Evolutionary conservation across 2,329 filamentous ascomycete species (phyloP), one percentile per base, ranked within the genome.

Genomic region (Cercospora citrullina): DNA sequence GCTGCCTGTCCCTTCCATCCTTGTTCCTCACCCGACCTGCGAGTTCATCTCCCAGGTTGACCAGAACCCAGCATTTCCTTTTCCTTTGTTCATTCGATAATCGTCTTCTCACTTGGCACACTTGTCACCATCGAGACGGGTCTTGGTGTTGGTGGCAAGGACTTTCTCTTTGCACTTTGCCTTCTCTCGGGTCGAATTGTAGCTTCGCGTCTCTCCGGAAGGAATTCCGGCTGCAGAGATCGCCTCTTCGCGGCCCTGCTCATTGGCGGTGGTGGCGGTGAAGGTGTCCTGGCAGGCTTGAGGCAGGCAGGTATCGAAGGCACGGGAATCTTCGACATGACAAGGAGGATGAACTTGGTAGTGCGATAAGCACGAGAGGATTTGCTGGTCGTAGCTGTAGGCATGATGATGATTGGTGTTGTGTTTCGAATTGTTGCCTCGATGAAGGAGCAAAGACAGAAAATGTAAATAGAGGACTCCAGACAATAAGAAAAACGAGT

Each of bases 331-430:
- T 64, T 36, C 4, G 62, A 64, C 28, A 64, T 39, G 33, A 64
- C 21, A 16, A 64, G 62, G 10, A 64, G 62, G 62, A 58, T 16
- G 36, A 64, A 59, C 58, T 64, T 64, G 5, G 62, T 64, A 14
- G 36, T 30, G 26, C 36, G 31, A 31, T 64, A 64, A 8, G 62
- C 62, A 23, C 62, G 51, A 14, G 62, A 64, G 12, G 62, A 30
- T 23, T 59, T 59, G 55, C 21, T 28, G 21, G 48, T 30, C 26
- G 48, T 28, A 9, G 48, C 10, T 23, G 48, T 53, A 14, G 55
- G 55, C 55, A 59, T 59, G 8, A 2, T 59, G 28, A 9, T 33
- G 16, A 16, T 36, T 14, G 12, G 26, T 31, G 55, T 30, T 36
- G 55, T 33, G 23, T 18, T 18, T 57, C n/a, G 53, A 57, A 9